These are phyloP conservation scores for Hemerocallis citrina DNA, from an alignment of 106 monocot species.

Conservation along the genomic window DNA sequence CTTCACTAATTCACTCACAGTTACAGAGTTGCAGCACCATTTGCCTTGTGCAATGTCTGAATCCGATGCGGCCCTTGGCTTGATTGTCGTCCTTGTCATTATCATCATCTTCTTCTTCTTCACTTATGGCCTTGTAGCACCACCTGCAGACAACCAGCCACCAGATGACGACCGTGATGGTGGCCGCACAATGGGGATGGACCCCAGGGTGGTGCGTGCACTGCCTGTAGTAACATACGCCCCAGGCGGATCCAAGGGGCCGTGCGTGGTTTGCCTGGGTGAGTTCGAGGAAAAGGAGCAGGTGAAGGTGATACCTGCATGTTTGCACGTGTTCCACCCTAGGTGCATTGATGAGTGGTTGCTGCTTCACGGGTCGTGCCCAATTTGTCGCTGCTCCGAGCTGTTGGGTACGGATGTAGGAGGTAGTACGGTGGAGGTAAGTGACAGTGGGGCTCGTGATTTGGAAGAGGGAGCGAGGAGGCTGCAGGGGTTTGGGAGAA, in stretches of 20 bases:
- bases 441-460: background rate
- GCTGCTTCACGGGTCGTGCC: constrained; percentile 7
- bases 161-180: background rate
- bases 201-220: background rate
- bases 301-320: constrained; percentile 14
- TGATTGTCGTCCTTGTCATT: background rate
- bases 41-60: too few relatives aligned
- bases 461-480: background rate
- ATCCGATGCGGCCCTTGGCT: too few relatives aligned
- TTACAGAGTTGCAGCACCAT: too few relatives aligned
- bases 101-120: constrained; percentile 3
- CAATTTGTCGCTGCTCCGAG: constrained; percentile 8
- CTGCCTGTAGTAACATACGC: constrained; percentile 7
- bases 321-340: constrained; percentile 15
- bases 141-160: background rate
- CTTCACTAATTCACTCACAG: too few relatives aligned
- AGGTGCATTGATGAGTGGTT: constrained; percentile 15
- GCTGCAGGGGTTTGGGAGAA: background rate
- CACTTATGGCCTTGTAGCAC: background rate
- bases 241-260: background rate
- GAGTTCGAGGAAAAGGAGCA: constrained; percentile 12
- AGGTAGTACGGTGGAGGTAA: too few relatives aligned
- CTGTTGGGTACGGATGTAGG: background rate
- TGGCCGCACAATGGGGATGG: background rate
- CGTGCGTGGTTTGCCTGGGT: constrained; percentile 13